phyloP scores from a whole-genome alignment of 2,329 filamentous ascomycete genomes.

The Talaromyces sp. region DNA sequence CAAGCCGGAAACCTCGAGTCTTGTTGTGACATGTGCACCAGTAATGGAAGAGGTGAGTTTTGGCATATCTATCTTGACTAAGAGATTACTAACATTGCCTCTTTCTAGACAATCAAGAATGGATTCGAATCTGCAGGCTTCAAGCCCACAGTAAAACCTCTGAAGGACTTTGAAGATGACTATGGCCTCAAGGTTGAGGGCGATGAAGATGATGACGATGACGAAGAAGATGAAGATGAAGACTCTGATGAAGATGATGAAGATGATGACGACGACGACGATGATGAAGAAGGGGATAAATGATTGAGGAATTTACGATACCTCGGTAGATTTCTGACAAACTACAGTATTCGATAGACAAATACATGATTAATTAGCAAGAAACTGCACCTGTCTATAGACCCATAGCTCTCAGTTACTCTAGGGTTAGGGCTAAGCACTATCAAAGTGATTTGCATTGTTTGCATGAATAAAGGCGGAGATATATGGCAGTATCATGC shows the following conservation, averaged over 20 bases:
- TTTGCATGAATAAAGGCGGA: slow-evolving; percentile 13
- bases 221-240: slow-evolving; percentile 49
- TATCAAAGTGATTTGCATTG: background rate
- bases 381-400: background rate
- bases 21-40: slow-evolving; percentile 84
- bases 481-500: background rate
- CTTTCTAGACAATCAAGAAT: slow-evolving; percentile 66
- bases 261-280: slow-evolving; percentile 43
- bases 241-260: slow-evolving; percentile 43
- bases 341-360: background rate
- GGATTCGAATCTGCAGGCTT: slow-evolving; percentile 76
- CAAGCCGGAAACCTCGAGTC: slow-evolving; percentile 72
- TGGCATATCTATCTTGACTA: slow-evolving; percentile 12
- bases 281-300: slow-evolving; percentile 24
- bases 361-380: background rate
- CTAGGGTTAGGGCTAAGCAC: background rate
- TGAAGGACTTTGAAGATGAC: slow-evolving; percentile 82
- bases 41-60: slow-evolving; percentile 76
- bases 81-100: slow-evolving; percentile 24
- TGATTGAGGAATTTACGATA: background rate
- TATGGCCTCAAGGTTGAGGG: slow-evolving; percentile 72
- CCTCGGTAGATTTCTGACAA: background rate
- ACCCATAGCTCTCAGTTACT: background rate
- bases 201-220: slow-evolving; percentile 57
- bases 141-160: slow-evolving; percentile 68